phyloP scores from a whole-genome alignment of 2,329 filamentous ascomycete species.

The Pyricularia sp. region DNA sequence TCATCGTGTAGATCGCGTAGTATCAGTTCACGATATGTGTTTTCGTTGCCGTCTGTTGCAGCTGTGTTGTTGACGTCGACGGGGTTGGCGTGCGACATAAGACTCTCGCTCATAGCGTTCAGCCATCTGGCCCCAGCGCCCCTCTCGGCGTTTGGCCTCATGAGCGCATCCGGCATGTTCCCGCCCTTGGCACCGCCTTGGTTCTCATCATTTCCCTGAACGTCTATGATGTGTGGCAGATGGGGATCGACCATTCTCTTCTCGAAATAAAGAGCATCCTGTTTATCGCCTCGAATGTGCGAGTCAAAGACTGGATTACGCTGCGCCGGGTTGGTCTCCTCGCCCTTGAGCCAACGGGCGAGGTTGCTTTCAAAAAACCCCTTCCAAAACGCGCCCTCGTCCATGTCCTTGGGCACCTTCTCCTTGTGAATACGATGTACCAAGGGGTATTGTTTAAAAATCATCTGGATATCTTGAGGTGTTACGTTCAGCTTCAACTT shows the following conservation, averaged over 20 bases:
- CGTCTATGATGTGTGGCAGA: conserved; percentile 79
- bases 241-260: conserved; percentile 46
- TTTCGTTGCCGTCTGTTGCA: conserved; percentile 56
- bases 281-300: conserved; percentile 54
- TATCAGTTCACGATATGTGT: conserved; percentile 59
- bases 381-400: conserved; percentile 76
- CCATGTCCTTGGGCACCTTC: conserved; percentile 55
- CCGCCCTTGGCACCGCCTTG: conserved; percentile 70
- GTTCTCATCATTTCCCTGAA: conserved; percentile 91
- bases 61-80: conserved; percentile 46
- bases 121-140: conserved; percentile 80
- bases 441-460: conserved; percentile 85
- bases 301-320: conserved; percentile 69
- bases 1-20: conserved; percentile 71
- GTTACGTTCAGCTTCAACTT: conserved; percentile 60
- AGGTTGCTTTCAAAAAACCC: conserved; percentile 85
- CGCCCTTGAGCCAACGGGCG: conserved; percentile 82
- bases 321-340: conserved; percentile 70
- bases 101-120: conserved; percentile 84
- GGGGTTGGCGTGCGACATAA: conserved; percentile 77
- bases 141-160: conserved; percentile 62
- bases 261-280: conserved; percentile 41
- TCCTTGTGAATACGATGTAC: conserved; percentile 88
- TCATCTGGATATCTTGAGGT: conserved; percentile 82
- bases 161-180: conserved; percentile 80